These are phyloP conservation scores for Neoboletus subvelutipes DNA, from an alignment of 768 basidiomycete species.

Conservation along the genomic window DNA sequence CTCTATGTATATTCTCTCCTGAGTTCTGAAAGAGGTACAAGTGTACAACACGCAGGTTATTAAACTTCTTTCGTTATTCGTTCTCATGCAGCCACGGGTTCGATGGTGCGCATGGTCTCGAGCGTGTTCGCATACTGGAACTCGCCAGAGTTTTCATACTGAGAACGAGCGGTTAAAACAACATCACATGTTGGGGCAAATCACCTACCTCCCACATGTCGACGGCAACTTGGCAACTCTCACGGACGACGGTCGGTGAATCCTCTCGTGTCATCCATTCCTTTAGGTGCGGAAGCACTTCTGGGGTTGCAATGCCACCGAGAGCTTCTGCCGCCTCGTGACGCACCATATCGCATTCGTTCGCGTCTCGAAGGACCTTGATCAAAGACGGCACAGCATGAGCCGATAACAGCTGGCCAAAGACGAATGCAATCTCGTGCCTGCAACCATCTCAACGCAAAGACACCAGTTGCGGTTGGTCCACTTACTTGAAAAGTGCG, in stretches of 20 bases:
- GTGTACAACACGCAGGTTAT: not conserved
- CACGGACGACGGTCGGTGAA: conserved; percentile 85
- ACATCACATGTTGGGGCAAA: not conserved
- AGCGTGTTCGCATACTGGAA: conserved; percentile 75
- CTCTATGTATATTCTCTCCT: not conserved
- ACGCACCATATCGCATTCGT: conserved; percentile 94
- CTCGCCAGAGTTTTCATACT: conserved; percentile 81
- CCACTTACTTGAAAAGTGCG: conserved; percentile 85
- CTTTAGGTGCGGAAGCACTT: conserved; percentile 81
- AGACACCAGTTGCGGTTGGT: not conserved
- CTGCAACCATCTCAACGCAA: conserved; percentile 39
- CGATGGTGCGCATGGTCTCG: conserved; percentile 18
- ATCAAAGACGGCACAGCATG: conserved; percentile 87
- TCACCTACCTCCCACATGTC: conserved; percentile 91
- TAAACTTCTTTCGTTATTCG: not conserved
- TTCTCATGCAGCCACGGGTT: conserved; percentile 17
- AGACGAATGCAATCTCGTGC: conserved; percentile 98
- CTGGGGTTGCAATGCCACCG: conserved; percentile 94
- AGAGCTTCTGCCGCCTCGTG: conserved; percentile 99
- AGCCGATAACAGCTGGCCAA: conserved; percentile 89
- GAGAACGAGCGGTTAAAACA: conserved; percentile 1
- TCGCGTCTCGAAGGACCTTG: conserved; percentile 63
- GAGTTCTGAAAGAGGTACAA: not conserved
- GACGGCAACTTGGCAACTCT: conserved; percentile 94
- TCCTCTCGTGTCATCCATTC: conserved; percentile 81